Evolutionary conservation across 2,329 filamentous ascomycete genomes (phyloP).

Genomic region (Hypoxylon sp.): DNA sequence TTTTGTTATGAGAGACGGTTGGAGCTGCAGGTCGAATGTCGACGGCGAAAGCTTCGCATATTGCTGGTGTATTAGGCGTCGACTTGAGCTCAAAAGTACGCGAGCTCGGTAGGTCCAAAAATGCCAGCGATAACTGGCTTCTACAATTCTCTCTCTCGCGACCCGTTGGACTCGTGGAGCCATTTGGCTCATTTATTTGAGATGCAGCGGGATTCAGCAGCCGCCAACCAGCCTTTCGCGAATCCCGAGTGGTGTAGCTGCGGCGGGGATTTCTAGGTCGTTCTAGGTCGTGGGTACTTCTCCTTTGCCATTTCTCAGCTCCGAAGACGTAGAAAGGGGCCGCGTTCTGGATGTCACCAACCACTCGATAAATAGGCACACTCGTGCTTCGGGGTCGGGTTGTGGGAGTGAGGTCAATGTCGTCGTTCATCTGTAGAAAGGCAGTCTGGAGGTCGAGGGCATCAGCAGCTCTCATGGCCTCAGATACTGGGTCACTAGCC

Average conservation of each 20-base stretch:
- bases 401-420: constrained; percentile 63
- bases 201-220: constrained; percentile 9
- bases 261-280: constrained; percentile 17
- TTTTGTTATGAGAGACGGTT: constrained; percentile 40
- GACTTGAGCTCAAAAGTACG: constrained; percentile 45
- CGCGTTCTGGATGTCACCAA: constrained; percentile 61
- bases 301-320: constrained; percentile 44
- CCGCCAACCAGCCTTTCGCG: constrained; percentile 36
- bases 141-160: constrained; percentile 31
- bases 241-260: constrained; percentile 20
- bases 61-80: constrained; percentile 48
- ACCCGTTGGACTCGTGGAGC: constrained; percentile 23
- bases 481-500: constrained; percentile 65
- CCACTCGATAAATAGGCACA: constrained; percentile 63
- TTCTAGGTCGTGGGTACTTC: constrained; percentile 11
- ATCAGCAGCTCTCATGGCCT: constrained; percentile 72
- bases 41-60: constrained; percentile 51
- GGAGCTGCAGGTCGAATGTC: constrained; percentile 47
- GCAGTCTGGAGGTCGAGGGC: constrained; percentile 70
- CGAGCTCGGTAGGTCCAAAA: constrained; percentile 42
- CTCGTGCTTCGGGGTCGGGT: constrained; percentile 65
- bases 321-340: constrained; percentile 67
- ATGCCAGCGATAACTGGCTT: constrained; percentile 34
- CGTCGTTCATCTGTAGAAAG: constrained; percentile 65
- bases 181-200: constrained; percentile 16